A percentile compares a stretch with the other conserved stretches of the same genome.
Evolutionary conservation across 495 filamentous ascomycete species (phyloP).

Genomic region (Aspergillus sparsus): DNA sequence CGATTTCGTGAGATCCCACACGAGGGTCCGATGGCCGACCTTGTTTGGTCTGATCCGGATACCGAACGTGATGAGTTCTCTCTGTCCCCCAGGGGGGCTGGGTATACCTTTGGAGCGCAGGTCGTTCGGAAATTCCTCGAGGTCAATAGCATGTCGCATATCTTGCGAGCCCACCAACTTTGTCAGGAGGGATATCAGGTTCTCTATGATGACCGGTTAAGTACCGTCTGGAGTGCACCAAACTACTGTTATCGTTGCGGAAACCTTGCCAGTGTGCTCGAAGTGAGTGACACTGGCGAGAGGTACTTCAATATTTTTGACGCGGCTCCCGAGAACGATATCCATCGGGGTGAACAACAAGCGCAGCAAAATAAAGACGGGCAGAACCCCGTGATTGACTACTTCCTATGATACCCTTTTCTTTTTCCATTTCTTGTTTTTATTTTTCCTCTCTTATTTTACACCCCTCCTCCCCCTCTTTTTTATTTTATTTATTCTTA

Average conservation of each 20-base stretch:
- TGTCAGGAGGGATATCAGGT: conserved; percentile 98
- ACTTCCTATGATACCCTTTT: conserved; percentile 67
- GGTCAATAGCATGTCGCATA: conserved; percentile 95
- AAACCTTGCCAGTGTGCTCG: conserved; percentile 94
- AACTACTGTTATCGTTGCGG: conserved; percentile 98
- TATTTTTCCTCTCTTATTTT: conserved; percentile 4
- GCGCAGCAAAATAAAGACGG: conserved; percentile 60
- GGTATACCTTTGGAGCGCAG: conserved; percentile 95
- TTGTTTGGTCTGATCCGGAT: conserved; percentile 98
- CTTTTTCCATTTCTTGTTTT: conserved; percentile 19
- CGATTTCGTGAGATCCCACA: conserved; percentile 97
- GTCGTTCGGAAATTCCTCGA: conserved; percentile 97
- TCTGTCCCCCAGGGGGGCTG: conserved; percentile 87
- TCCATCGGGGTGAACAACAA: conserved; percentile 73
- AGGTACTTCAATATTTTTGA: conserved; percentile 96
- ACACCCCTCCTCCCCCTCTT: not conserved
- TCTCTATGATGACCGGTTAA: conserved; percentile 89
- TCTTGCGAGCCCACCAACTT: conserved; percentile 92
- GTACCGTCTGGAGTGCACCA: conserved; percentile 95
- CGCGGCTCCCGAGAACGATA: conserved; percentile 92
- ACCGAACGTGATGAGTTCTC: conserved; percentile 95
- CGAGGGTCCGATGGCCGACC: conserved; percentile 98
- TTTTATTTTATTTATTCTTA: conserved; percentile 9
- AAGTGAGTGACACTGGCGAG: conserved; percentile 90
- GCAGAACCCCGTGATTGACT: conserved; percentile 64